These are phyloP conservation scores for Croton laevigatus DNA, from an alignment of 441 rosid species.

Conservation along the genomic window DNA sequence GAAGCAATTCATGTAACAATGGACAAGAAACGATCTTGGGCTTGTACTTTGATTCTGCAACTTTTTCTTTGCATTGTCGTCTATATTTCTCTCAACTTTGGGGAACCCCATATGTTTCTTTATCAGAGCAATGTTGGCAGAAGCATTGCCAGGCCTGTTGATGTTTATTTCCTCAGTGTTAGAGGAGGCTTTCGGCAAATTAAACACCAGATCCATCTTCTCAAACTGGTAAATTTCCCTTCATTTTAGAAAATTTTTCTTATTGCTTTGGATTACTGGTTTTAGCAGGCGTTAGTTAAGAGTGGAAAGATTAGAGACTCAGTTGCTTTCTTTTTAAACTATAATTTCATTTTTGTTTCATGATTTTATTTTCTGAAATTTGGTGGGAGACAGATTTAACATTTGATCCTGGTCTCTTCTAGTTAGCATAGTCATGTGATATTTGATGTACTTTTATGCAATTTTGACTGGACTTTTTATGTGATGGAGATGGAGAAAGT, in stretches of 20 bases:
- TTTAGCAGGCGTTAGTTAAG: not conserved
- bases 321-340: not conserved
- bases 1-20: constrained; percentile 15
- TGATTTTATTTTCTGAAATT: not conserved
- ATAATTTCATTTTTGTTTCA: not conserved
- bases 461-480: constrained; percentile 24
- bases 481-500: constrained; percentile 61
- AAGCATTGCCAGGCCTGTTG: constrained; percentile 26
- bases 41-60: constrained; percentile 52
- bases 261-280: not conserved
- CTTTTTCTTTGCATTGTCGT: constrained; percentile 53
- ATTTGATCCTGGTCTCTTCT: not conserved
- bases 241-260: not conserved
- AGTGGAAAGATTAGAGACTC: not conserved
- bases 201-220: constrained; percentile 48
- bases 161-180: constrained; percentile 61
- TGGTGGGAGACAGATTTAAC: not conserved
- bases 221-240: constrained; percentile 46
- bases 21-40: constrained; percentile 55
- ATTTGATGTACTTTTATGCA: not conserved
- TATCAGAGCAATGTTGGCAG: constrained; percentile 22
- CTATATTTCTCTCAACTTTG: constrained; percentile 57
- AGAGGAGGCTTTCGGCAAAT: constrained; percentile 51
- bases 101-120: constrained; percentile 36
- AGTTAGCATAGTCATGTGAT: not conserved